Percentiles rank a stretch among this genome's conserved stretches.
phyloP scores from a whole-genome alignment of 1,139 yeast genomes.

The Hansenula anomala region DNA sequence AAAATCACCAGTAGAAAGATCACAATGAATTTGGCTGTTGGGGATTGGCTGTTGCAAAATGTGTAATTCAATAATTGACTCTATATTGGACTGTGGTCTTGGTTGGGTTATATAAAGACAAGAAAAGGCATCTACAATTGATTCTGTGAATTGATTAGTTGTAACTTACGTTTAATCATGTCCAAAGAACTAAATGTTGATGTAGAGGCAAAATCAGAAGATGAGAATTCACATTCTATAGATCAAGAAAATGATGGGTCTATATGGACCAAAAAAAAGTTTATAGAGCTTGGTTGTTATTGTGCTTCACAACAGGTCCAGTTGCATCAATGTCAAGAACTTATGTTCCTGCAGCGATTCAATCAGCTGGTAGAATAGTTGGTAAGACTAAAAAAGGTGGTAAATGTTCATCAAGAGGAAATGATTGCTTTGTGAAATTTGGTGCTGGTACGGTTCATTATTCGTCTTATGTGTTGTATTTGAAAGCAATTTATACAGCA shows the following conservation, averaged over 20 bases:
- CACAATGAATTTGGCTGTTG: background rate
- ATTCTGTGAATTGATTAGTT: no score
- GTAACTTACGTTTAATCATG: background rate
- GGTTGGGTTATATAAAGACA: no score
- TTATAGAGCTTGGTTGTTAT: constrained; percentile 28
- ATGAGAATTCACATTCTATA: background rate
- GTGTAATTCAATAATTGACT: no score
- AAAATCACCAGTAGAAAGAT: background rate
- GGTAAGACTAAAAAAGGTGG: constrained; percentile 29
- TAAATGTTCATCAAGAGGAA: constrained; percentile 29
- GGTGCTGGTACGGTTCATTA: constrained; percentile 34
- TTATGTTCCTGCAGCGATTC: constrained; percentile 40
- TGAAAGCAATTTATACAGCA: constrained; percentile 36
- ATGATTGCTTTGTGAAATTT: constrained; percentile 36
- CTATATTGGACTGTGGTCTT: no score
- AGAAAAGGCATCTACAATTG: no score
- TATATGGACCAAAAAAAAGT: constrained; percentile 5
- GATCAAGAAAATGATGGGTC: background rate
- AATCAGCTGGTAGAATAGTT: constrained; percentile 33
- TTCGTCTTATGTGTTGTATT: constrained; percentile 35
- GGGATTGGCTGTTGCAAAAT: no score
- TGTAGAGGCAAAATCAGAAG: background rate
- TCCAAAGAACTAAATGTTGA: background rate
- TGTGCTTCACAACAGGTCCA: constrained; percentile 36
- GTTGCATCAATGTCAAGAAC: constrained; percentile 40